Evolutionary conservation across 169 alveolate genomes (phyloP), one percentile per base, ranked within the genome.

Genomic region (Eimeria necatrix): DNA sequence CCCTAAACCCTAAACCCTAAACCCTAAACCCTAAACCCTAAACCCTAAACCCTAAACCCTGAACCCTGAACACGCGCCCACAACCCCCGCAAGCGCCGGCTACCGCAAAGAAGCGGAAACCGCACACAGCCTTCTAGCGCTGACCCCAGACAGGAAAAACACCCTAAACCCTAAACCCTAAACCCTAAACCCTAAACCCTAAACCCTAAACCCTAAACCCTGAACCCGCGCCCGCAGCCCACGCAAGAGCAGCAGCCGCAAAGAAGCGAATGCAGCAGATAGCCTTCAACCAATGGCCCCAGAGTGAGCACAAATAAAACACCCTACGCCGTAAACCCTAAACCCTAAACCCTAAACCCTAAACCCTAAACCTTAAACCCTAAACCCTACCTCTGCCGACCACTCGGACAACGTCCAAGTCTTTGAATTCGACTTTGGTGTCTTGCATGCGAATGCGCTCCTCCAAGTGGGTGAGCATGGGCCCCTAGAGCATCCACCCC

Each of bases 361-460:
- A 10, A 56, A 56, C 12, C 68, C 12, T 18, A 56, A 22, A 53
- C 41, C 46, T 1, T 22, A 46, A 10, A 51, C 20, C 49, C 8
- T 10, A 32, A 41, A 26, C 22, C 60, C 14, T n/a, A 95, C 99
- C 99, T 56, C 96, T 97, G 4, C 99, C 99, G 22, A 98, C 97
- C 5, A 94, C 95, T 81, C 97, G 95, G 64, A 98, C 96, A 18
- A 95, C 96, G 46, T 91, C 96, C 59, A 98, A 94, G 71, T 98
- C 99, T 18, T 97, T 97, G 94, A 98, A 96, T 68, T 96, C 97
- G 4, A 98, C 98, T 41, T 96, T 96, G 20, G 98, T 96, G 93
- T 98, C 99, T 86, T 98, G 99, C 96, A 98, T 95, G 94, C 97
- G 97, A 32, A 98, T 98, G 90, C 99, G 94, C 70, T 97, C 98